These are phyloP conservation scores for Planoprotostelium fungivorum DNA, from an alignment of 78 protist genomes.

Conservation along the genomic window DNA sequence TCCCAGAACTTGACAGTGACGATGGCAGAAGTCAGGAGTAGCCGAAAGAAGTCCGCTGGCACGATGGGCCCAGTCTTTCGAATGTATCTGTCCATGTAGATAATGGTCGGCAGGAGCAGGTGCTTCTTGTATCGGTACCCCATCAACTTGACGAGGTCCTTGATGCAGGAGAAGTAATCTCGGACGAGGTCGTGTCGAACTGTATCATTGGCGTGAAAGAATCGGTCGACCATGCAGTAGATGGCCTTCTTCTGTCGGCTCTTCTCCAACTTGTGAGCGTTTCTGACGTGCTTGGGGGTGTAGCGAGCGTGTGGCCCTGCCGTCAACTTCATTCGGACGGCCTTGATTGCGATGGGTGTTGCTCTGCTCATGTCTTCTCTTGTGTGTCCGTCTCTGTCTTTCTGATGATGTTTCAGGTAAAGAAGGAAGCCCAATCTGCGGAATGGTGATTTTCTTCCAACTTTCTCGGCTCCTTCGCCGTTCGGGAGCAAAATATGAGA, in stretches of 20 bases:
- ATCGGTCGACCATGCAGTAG: not conserved
- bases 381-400: too few species aligned
- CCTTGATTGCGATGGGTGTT: not conserved
- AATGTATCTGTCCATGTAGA: not conserved
- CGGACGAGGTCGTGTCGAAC: not conserved
- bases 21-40: not conserved
- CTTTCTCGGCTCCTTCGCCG: too few species aligned
- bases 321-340: not conserved
- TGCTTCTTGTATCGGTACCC: not conserved
- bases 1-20: not conserved
- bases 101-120: not conserved
- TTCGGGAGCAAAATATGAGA: too few species aligned
- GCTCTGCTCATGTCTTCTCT: not conserved
- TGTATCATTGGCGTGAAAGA: not conserved
- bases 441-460: too few species aligned
- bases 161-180: not conserved
- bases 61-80: not conserved
- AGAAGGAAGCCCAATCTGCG: too few species aligned
- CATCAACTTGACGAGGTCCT: not conserved
- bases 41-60: not conserved
- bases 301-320: not conserved
- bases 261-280: not conserved
- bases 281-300: not conserved
- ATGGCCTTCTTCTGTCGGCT: not conserved
- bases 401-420: too few species aligned